Base-by-base conservation (phyloP, 1,139 yeast genomes). In the Pichia sp. region DNA sequence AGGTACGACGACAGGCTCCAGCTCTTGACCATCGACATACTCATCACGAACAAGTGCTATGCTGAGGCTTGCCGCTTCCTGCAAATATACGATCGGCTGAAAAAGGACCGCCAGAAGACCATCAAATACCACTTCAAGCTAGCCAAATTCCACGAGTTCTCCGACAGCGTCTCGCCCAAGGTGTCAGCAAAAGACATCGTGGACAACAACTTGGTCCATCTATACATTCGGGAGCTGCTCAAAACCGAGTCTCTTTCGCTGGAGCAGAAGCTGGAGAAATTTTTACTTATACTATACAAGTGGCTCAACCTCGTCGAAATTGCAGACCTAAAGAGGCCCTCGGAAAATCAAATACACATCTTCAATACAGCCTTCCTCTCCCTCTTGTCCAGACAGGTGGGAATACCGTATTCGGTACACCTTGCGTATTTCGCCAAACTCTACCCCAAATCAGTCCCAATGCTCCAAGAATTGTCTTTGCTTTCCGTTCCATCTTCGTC, bases 351-450 rank as follows among this genome's bases (percentile, higher is more conserved):
- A 34, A 19, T 57, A 2, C 49, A 47, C 13, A n/a, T 44, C 10
- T 32, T 57, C 13, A 57, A 57, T 30, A 41, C 56, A 15, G 50
- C 49, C 10, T 57, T 57, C n/a, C 41, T 57, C 40, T 46, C 47
- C 7, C 5, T 57, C 13, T 32, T 54, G 19, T 26, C 47, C 10
- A 23, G 45, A 13, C 56, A 57, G 29, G 29, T 26, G 1, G 53
- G 47, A 23, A 45, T 57, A 5, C 8, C 47, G 10, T 57, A 54
- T n/a, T 16, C 31, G 5, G 19, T 57, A 5, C 54, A 34, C 16
- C 34, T 54, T 8, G 31, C 57, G 7, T 57, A 57, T 46, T 52
- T 54, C 23, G 44, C 54, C 5, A 54, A 46, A 41, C 30, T 57
- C n/a, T 54, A 49, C 31, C 59, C 59, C 3, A 45, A 49, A 7